Conservation (phyloP, 1,284 basidiomycete species). For the Malassezia sp. region DNA sequence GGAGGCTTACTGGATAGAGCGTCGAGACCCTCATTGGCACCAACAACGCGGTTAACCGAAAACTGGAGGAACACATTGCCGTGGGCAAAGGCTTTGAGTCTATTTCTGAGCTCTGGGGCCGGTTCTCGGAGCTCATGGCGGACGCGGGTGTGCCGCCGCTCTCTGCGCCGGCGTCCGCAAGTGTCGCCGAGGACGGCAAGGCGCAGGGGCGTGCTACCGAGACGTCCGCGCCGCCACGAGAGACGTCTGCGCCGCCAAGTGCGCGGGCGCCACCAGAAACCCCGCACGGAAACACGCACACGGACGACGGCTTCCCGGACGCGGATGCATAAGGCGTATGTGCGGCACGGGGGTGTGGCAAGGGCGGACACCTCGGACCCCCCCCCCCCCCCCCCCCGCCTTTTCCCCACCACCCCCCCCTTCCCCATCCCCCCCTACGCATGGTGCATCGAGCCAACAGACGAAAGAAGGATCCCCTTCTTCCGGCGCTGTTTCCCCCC, state of each 20-base stretch:
- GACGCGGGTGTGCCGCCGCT: slow-evolving; percentile 24
- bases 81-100: slow-evolving; percentile 88
- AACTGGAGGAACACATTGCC: slow-evolving; percentile 76
- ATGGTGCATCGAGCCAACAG: slow-evolving; percentile 15
- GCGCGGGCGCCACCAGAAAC: too few relatives aligned
- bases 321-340: too few relatives aligned
- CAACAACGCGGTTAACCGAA: slow-evolving; percentile 80
- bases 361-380: too few relatives aligned
- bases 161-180: background rate
- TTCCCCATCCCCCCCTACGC: too few relatives aligned
- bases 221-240: too few relatives aligned
- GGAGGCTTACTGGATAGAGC: slow-evolving; percentile 52
- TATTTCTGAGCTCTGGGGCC: slow-evolving; percentile 73
- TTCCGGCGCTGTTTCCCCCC: slow-evolving; percentile 15
- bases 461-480: slow-evolving; percentile 13
- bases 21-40: slow-evolving; percentile 75
- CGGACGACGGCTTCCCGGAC: too few relatives aligned
- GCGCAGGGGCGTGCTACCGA: too few relatives aligned
- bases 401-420: too few relatives aligned
- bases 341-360: background rate
- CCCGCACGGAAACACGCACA: too few relatives aligned
- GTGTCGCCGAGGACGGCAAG: too few relatives aligned
- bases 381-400: too few relatives aligned
- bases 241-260: too few relatives aligned
- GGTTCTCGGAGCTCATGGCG: slow-evolving; percentile 65